Evolutionary conservation across 2,329 filamentous ascomycete species (phyloP).

Genomic region (Beauveria rudraprayagi): DNA sequence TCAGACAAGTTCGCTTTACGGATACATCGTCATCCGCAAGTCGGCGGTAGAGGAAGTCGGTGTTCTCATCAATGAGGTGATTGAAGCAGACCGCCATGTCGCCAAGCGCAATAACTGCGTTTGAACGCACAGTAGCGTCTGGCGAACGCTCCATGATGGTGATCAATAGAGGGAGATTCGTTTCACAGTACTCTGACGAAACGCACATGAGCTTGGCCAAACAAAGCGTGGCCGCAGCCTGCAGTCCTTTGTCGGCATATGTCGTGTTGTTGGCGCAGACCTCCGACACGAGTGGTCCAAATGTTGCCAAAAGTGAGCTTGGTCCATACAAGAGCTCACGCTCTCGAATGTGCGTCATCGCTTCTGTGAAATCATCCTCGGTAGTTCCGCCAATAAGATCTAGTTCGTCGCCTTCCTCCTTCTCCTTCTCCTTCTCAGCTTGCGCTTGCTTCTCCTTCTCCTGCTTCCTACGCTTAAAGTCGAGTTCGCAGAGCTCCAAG

Average conservation of each 20-base stretch:
- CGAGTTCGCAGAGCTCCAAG: slow-evolving; percentile 90
- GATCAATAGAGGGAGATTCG: slow-evolving; percentile 85
- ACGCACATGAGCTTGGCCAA: slow-evolving; percentile 99
- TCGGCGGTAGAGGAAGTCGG: slow-evolving; percentile 91
- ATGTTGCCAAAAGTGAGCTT: slow-evolving; percentile 77
- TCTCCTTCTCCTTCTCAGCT: slow-evolving; percentile 45
- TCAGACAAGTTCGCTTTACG: slow-evolving; percentile 94
- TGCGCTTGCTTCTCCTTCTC: slow-evolving; percentile 66
- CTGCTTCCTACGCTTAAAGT: slow-evolving; percentile 94
- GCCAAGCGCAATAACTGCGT: slow-evolving; percentile 91
- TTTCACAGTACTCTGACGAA: slow-evolving; percentile 90
- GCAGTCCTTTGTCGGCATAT: slow-evolving; percentile 82
- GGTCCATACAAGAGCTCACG: slow-evolving; percentile 76
- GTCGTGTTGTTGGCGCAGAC: slow-evolving; percentile 92
- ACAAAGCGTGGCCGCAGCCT: slow-evolving; percentile 88
- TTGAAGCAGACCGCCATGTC: slow-evolving; percentile 99
- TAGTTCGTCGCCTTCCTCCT: slow-evolving; percentile 73
- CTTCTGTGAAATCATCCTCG: slow-evolving; percentile 85
- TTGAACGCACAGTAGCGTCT: slow-evolving; percentile 87
- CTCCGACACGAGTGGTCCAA: slow-evolving; percentile 85
- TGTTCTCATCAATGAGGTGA: slow-evolving; percentile 97
- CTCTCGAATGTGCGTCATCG: slow-evolving; percentile 76
- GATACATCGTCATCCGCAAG: slow-evolving; percentile 81
- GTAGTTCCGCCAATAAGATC: slow-evolving; percentile 96
- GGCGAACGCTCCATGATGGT: slow-evolving; percentile 95